phyloP scores from a whole-genome alignment of 768 basidiomycete species.

The Rhodosporidiobolus odoratus region DNA sequence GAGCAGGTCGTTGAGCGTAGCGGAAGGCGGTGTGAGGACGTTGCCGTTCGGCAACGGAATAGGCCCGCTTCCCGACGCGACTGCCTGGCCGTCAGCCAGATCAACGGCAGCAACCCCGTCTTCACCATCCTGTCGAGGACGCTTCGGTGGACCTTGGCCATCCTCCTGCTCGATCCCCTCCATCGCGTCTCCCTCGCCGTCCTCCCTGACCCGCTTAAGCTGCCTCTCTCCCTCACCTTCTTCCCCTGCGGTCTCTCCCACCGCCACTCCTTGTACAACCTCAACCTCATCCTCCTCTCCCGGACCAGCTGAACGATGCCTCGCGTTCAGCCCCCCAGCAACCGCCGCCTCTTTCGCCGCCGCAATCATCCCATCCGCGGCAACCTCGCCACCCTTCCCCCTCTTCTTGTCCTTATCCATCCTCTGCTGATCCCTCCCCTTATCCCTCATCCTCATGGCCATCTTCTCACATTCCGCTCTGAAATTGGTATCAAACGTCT shows the following conservation, averaged over 20 bases:
- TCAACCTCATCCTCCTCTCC: conserved; percentile 10
- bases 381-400: conserved; percentile 52
- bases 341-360: conserved; percentile 16
- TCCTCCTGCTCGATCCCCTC: conserved; percentile 11
- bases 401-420: conserved; percentile 59
- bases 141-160: conserved; percentile 21
- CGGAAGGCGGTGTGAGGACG: background rate
- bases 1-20: conserved; percentile 18
- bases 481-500: conserved; percentile 76
- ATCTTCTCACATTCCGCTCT: conserved; percentile 78
- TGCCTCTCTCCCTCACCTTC: conserved; percentile 2
- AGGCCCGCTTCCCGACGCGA: conserved; percentile 10
- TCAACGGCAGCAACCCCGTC: background rate
- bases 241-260: background rate
- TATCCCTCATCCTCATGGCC: conserved; percentile 58
- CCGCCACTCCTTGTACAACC: background rate
- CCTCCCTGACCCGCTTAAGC: conserved; percentile 25
- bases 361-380: conserved; percentile 47
- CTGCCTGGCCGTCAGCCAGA: conserved; percentile 11
- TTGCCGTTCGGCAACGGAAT: background rate
- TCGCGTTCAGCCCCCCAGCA: conserved; percentile 15
- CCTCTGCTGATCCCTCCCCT: conserved; percentile 44
- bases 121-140: conserved; percentile 5
- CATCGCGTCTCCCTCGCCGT: conserved; percentile 14
- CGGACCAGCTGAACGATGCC: no score